These are phyloP conservation scores for Oidiodendron maius DNA, from an alignment of 495 filamentous ascomycete species.

Conservation along the genomic window DNA sequence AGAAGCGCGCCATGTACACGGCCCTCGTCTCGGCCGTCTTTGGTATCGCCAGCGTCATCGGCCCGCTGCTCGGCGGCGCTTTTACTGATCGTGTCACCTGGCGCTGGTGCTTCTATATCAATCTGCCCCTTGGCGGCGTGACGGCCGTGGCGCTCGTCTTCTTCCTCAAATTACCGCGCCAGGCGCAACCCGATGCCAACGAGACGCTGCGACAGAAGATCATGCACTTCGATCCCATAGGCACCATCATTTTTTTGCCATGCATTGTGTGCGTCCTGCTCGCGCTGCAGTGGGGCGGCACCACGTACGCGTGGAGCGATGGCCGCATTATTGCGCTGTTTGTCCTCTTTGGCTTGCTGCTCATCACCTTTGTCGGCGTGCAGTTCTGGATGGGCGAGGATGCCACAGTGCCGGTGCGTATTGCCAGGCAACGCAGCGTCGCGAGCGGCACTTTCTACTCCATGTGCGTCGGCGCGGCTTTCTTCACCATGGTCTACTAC, in stretches of 20 bases:
- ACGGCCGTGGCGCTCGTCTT: slow-evolving; percentile 36
- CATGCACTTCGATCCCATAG: slow-evolving; percentile 44
- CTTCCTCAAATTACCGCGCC: slow-evolving; percentile 19
- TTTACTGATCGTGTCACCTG: slow-evolving; percentile 57
- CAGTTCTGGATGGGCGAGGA: slow-evolving; percentile 64
- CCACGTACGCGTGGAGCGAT: slow-evolving; percentile 34
- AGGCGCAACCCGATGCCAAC: slow-evolving; percentile 40
- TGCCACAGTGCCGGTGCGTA: slow-evolving; percentile 69
- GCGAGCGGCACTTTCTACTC: slow-evolving; percentile 53
- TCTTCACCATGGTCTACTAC: slow-evolving; percentile 59
- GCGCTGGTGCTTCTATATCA: slow-evolving; percentile 48
- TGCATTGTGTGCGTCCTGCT: slow-evolving; percentile 33
- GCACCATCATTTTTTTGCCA: slow-evolving; percentile 35
- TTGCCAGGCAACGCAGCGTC: slow-evolving; percentile 73
- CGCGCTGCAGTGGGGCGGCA: slow-evolving; percentile 42
- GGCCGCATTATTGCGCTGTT: slow-evolving; percentile 34
- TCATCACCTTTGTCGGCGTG: slow-evolving; percentile 53
- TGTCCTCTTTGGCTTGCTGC: slow-evolving; percentile 56
- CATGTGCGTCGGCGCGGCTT: slow-evolving; percentile 48
- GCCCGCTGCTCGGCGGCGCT: slow-evolving; percentile 54
- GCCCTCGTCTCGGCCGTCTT: slow-evolving; percentile 36
- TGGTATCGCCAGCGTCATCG: slow-evolving; percentile 30
- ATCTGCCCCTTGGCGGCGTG: slow-evolving; percentile 50
- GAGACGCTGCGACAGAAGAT: slow-evolving; percentile 43
- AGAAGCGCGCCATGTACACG: slow-evolving; percentile 41